A percentile compares a stretch with the other conserved stretches of the same genome.
Evolutionary conservation across 2,329 filamentous ascomycete species (phyloP).

Genomic region (Cladosporium oxysporum): DNA sequence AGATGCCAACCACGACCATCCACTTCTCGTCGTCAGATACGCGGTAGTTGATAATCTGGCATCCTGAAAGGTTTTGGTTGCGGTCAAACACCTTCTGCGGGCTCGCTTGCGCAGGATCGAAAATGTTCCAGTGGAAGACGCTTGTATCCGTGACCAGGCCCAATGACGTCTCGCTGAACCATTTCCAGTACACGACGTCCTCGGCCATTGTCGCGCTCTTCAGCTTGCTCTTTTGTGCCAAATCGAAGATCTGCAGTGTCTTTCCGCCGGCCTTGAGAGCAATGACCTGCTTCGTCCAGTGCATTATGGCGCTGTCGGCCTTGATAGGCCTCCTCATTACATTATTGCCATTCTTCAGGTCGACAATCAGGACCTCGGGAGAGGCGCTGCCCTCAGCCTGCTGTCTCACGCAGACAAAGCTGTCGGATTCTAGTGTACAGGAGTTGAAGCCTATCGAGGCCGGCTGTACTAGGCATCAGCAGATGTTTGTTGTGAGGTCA

Average conservation of each 20-base stretch:
- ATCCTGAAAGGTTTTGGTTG: slow-evolving; percentile 82
- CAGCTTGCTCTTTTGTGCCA: slow-evolving; percentile 88
- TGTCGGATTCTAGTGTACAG: slow-evolving; percentile 96
- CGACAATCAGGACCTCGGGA: slow-evolving; percentile 94
- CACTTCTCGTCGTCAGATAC: slow-evolving; percentile 94
- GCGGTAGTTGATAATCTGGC: slow-evolving; percentile 99
- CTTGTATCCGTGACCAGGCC: slow-evolving; percentile 88
- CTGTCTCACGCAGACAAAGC: slow-evolving; percentile 94
- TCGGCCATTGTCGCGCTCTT: slow-evolving; percentile 97
- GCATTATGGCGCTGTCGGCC: slow-evolving; percentile 99
- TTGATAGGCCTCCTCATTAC: slow-evolving; percentile 94
- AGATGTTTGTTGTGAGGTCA: slow-evolving; percentile 21
- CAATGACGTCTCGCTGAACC: slow-evolving; percentile 86
- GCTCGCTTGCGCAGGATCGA: slow-evolving; percentile 74
- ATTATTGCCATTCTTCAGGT: slow-evolving; percentile 97
- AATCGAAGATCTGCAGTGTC: slow-evolving; percentile 97
- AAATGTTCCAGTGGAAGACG: slow-evolving; percentile 98
- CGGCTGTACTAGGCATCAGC: slow-evolving; percentile 49
- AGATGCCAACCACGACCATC: slow-evolving; percentile 97
- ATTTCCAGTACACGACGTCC: slow-evolving; percentile 99
- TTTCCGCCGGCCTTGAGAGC: slow-evolving; percentile 91
- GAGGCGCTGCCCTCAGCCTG: slow-evolving; percentile 81
- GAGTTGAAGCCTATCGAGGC: slow-evolving; percentile 82
- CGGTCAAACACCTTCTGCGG: slow-evolving; percentile 94
- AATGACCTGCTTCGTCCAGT: slow-evolving; percentile 95